These are phyloP conservation scores for Amaranthus tricolor DNA, from an alignment of 179 eudicot species.

Conservation along the genomic window DNA sequence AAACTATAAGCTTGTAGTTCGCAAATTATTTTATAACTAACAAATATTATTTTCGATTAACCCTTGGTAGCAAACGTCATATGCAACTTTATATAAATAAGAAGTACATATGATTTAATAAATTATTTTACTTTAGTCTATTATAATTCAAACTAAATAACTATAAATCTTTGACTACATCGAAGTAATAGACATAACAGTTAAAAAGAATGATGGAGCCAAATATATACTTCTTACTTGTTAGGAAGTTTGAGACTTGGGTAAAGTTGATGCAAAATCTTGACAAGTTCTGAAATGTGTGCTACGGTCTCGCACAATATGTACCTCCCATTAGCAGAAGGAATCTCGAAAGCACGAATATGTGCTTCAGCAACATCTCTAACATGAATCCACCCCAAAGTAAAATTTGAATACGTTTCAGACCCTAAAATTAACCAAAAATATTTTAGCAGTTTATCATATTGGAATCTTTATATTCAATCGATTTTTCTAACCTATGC, in stretches of 20 bases:
- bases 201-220: background rate
- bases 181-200: background rate
- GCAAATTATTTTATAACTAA: too few relatives aligned
- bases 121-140: too few relatives aligned
- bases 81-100: too few relatives aligned
- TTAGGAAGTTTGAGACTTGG: conserved; percentile 32
- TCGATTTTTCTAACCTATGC: too few relatives aligned
- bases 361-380: conserved; percentile 46
- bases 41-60: too few relatives aligned
- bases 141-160: too few relatives aligned
- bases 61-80: too few relatives aligned
- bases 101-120: too few relatives aligned
- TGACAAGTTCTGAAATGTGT: conserved; percentile 23
- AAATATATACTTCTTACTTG: conserved; percentile 27
- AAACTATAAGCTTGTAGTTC: too few relatives aligned
- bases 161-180: too few relatives aligned
- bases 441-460: too few relatives aligned
- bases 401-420: conserved; percentile 19
- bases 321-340: conserved; percentile 43
- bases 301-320: conserved; percentile 28
- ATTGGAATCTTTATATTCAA: too few relatives aligned
- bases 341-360: conserved; percentile 38
- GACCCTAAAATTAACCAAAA: conserved; percentile 12
- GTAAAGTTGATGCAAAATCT: conserved; percentile 32
- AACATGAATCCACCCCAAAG: conserved; percentile 39